Base-by-base conservation (phyloP, 179 eudicot genomes). In the Gypsophila paniculata region DNA sequence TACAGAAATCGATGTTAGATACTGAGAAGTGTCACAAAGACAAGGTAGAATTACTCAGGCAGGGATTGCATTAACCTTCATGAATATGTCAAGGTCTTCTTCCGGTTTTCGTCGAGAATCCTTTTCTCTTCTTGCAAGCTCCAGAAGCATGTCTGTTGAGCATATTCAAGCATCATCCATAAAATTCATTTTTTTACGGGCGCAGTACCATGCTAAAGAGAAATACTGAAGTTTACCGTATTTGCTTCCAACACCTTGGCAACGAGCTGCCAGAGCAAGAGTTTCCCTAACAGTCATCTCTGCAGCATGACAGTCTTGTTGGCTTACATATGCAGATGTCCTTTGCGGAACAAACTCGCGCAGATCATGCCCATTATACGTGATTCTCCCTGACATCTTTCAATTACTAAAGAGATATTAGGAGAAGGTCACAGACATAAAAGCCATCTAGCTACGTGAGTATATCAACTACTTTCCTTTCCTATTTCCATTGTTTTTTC, bases 281-380 rank as follows among this genome's bases (percentile, higher is more conserved):
- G 91, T 93, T 77, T 93, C 98, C 61, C 96, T 83, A 25, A 93
- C 98, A 49, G 98, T 93, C 96, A 93, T 89, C 83, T 93, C 98
- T 51, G 98, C 91, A 29, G 82, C 85, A 75, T 91, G 96, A 83
- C 96, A 93, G 76, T 93, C 98, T 69, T 93, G 89, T 80, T 93
- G 98, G 79, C 86, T 91, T 64, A 93, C 97, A 83, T 93, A 93
- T 71, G 93, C 81, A 54, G 98, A 77, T 61, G 98, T 93, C 77
- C 85, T 89, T 65, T 93, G 98, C 70, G 98, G 98, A 80, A 93
- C 93, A 83, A 93, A 93, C 79, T 93, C 96, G 9, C 82, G 86
- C 57, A 90, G 69, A 67, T 80, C 85, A 80, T 93, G 96, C 77
- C 98, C 98, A 69, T 93, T 93, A 80, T 93, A 93, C 44, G 96